Percentiles rank a stretch among this genome's conserved stretches.
Conservation (phyloP, 2,329 filamentous ascomycete species). For the Fusarium sp. region DNA sequence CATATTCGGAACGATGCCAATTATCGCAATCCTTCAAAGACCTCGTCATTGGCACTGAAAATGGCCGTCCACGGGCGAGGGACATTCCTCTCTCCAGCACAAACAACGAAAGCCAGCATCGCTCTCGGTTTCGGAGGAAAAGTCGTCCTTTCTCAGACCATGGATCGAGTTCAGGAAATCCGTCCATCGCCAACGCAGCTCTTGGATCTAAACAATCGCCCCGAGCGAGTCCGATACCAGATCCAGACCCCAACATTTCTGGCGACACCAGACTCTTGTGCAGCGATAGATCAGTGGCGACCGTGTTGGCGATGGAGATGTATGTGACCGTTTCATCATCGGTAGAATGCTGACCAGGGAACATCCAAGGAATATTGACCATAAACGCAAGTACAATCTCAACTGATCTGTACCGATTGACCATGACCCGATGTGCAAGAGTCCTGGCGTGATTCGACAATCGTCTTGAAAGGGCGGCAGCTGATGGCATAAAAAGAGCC, state of each 20-base stretch:
- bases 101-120: conserved; percentile 80
- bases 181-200: conserved; percentile 76
- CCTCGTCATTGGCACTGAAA: conserved; percentile 76
- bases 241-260: conserved; percentile 61
- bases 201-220: conserved; percentile 79
- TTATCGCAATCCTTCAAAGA: conserved; percentile 77
- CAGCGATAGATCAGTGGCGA: conserved; percentile 77
- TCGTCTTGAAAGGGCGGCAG: conserved; percentile 75
- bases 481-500: conserved; percentile 75
- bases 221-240: conserved; percentile 65
- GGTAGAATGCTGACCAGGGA: conserved; percentile 75
- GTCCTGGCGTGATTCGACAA: conserved; percentile 75
- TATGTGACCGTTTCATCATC: conserved; percentile 82
- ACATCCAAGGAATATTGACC: conserved; percentile 84
- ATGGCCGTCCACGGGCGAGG: conserved; percentile 77
- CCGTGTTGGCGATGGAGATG: conserved; percentile 77
- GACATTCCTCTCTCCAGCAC: conserved; percentile 81
- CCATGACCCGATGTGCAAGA: conserved; percentile 74
- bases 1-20: conserved; percentile 76
- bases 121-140: conserved; percentile 75
- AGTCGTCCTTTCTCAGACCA: conserved; percentile 72
- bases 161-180: conserved; percentile 75
- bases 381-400: conserved; percentile 83
- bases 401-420: conserved; percentile 75
- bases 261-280: conserved; percentile 78